phyloP scores from a whole-genome alignment of 2,329 filamentous ascomycete genomes.

The Talaromyces sp. region DNA sequence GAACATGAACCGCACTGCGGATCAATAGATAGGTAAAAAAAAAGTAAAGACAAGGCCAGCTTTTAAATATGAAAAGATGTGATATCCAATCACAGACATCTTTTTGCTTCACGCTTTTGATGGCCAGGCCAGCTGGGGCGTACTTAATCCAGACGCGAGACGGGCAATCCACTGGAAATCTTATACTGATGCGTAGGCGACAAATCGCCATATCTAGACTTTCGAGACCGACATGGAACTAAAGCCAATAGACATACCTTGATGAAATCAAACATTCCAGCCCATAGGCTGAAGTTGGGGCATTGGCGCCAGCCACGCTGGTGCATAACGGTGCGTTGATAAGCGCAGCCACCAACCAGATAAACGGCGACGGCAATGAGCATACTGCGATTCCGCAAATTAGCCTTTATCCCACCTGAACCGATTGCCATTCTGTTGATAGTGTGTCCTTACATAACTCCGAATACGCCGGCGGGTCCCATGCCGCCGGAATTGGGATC shows the following conservation, averaged over 20 bases:
- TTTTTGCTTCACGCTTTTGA: slow-evolving; percentile 12
- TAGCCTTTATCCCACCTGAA: slow-evolving; percentile 17
- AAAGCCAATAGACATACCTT: slow-evolving; percentile 64
- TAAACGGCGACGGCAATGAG: slow-evolving; percentile 81
- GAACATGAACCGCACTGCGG: neutral
- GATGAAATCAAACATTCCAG: slow-evolving; percentile 80
- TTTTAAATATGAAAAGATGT: neutral
- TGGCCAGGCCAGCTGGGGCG: slow-evolving; percentile 28
- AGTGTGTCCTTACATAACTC: slow-evolving; percentile 71
- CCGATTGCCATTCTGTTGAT: too few species aligned
- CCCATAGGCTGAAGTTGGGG: slow-evolving; percentile 93
- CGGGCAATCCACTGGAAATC: slow-evolving; percentile 30
- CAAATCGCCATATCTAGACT: slow-evolving; percentile 27
- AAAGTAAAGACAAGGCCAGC: neutral
- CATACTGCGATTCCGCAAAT: slow-evolving; percentile 38
- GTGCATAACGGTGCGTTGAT: slow-evolving; percentile 92
- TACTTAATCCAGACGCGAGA: slow-evolving; percentile 41
- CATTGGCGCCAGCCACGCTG: slow-evolving; percentile 93
- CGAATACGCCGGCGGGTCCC: slow-evolving; percentile 77
- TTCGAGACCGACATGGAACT: slow-evolving; percentile 37
- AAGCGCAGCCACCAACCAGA: slow-evolving; percentile 87
- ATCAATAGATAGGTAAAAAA: neutral
- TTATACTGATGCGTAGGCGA: slow-evolving; percentile 20
- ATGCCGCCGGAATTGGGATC: slow-evolving; percentile 59
- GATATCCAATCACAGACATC: neutral